Evolutionary conservation across 306 rosid species (phyloP), one percentile per base, ranked within the genome.

Genomic region (Vigna angularis): DNA sequence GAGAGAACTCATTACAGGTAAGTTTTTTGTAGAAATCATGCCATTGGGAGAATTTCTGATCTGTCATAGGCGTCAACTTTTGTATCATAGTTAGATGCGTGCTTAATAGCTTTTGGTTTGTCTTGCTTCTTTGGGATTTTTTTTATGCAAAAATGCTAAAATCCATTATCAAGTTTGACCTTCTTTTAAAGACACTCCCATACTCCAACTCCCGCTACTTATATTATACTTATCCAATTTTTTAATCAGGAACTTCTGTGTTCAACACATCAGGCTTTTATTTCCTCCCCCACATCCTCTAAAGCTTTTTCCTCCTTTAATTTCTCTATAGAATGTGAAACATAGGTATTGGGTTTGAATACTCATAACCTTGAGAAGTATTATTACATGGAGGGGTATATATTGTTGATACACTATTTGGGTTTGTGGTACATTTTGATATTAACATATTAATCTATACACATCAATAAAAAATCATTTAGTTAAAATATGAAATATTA

Each of bases 21-120:
- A 20, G 52, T 59, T 67, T 67, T 15, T 18, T 42, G 55, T 55
- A 34, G 52, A 56, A 81, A 32, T 66, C 71, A 20, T 81, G 53
- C 36, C 48, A 0, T 7, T 32, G 70, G 65, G 13, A 15, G 57
- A 56, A 38, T 79, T 68, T 38, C 72, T 58, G 22, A 70, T 79
- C 22, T 47, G 3, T 30, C 20, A 34, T 18, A 16, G 59, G 64
- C 28, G 15, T 56, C 58, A 20, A 50, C 70, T 79, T 79, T 34
- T 24, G 66, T 38, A 36, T 48, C 83, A 26, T 51, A 52, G 36
- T 50, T 51, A 38, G 48, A 36, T 71, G 56, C 45, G 52, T 70
- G 49, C 20, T 58, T 32, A 53, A 48, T 30, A 30, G 17, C 26
- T 76, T 42, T 71, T 45, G 28, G 18, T 71, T 76, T 50, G 40